A percentile compares a stretch with the other conserved stretches of the same genome.
Evolutionary conservation across 140 eudicot species (phyloP).

Genomic region (Stevia rebaudiana): DNA sequence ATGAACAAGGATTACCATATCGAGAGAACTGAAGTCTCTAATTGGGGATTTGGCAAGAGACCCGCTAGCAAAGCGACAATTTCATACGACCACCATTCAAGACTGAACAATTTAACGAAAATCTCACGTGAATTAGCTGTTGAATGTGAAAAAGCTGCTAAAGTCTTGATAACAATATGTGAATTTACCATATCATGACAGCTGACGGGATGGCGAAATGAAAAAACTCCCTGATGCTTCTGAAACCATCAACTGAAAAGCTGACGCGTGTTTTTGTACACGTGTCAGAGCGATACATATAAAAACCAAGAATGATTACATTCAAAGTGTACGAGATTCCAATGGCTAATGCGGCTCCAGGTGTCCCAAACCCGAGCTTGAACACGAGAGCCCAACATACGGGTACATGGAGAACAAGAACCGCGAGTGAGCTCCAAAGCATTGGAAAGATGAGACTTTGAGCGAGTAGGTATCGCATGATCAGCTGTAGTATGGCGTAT

Average conservation of each 20-base stretch:
- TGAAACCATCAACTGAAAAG: conserved; percentile 10
- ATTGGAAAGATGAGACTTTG: conserved; percentile 73
- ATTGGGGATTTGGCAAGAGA: conserved; percentile 50
- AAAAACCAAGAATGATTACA: conserved; percentile 20
- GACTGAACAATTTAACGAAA: conserved; percentile 25
- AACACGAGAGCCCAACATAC: conserved; percentile 44
- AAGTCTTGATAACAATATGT: not conserved
- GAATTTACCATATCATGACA: conserved; percentile 31
- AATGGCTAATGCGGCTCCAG: conserved; percentile 43
- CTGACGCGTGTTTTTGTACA: conserved; percentile 31
- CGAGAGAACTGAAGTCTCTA: conserved; percentile 64
- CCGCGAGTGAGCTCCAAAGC: conserved; percentile 45
- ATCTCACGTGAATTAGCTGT: not conserved
- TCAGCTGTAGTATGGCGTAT: conserved; percentile 50
- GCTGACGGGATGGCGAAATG: conserved; percentile 33
- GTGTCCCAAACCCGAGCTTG: conserved; percentile 21
- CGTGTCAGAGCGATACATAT: conserved; percentile 20
- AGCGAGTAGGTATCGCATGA: conserved; percentile 51
- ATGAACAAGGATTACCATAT: conserved; percentile 42
- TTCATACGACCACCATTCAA: conserved; percentile 73
- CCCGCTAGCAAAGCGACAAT: conserved; percentile 49
- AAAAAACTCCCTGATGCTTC: conserved; percentile 17
- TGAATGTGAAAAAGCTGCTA: not conserved
- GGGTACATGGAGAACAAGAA: conserved; percentile 36
- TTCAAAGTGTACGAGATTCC: conserved; percentile 33